Percentiles rank a stretch among this genome's conserved stretches.
These are phyloP conservation scores for Metschnikowia drakensbergensis DNA, from an alignment of 805 yeast genomes.

Conservation along the genomic window DNA sequence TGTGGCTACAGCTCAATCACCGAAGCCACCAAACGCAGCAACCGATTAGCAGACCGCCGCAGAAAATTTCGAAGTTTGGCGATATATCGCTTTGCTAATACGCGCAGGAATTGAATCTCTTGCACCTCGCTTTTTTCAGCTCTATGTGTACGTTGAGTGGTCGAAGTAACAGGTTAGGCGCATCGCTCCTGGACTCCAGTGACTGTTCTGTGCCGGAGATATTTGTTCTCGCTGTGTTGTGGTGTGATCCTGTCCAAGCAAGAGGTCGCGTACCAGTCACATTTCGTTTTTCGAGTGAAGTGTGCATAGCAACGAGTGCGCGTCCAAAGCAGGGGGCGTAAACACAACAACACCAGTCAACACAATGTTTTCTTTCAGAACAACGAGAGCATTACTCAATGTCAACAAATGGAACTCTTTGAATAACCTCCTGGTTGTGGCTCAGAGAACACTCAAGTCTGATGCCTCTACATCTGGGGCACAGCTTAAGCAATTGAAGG, in stretches of 20 bases:
- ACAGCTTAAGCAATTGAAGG: constrained; percentile 1
- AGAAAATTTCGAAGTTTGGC: too few species aligned
- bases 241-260: too few species aligned
- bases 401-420: background rate
- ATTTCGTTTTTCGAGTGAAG: background rate
- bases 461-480: background rate
- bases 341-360: background rate
- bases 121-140: too few species aligned
- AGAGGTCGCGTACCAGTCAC: background rate
- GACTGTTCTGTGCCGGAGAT: too few species aligned
- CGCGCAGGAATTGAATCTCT: too few species aligned
- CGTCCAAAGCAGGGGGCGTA: background rate
- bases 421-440: background rate
- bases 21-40: background rate
- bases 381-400: background rate
- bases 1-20: background rate
- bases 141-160: too few species aligned
- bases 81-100: too few species aligned
- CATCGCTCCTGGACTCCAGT: too few species aligned
- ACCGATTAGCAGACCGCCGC: too few species aligned
- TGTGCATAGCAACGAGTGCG: background rate
- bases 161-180: too few species aligned
- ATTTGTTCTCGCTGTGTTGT: too few species aligned
- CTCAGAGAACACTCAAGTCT: constrained; percentile 4
- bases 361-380: background rate